Percentiles rank a stretch among this genome's conserved stretches.
Evolutionary conservation across 495 filamentous ascomycete genomes (phyloP).

Genomic region (Tuber calosporum): DNA sequence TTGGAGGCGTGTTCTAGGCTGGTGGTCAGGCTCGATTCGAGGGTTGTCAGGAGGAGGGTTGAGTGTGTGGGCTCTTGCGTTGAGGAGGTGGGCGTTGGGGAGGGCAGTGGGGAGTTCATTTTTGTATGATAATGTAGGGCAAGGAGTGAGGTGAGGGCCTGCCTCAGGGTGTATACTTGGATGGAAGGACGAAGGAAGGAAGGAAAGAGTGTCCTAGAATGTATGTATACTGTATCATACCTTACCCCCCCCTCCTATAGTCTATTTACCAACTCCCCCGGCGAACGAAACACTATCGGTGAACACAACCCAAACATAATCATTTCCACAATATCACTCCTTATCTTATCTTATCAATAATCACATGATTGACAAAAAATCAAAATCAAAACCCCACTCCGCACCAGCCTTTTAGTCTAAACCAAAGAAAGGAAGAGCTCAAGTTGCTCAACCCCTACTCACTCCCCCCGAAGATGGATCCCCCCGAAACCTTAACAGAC

Average conservation of each 20-base stretch:
- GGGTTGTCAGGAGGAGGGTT: not conserved
- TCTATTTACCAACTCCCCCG: too few relatives aligned
- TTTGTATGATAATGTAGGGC: not conserved
- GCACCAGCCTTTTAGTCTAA: too few relatives aligned
- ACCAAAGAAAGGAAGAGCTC: too few relatives aligned
- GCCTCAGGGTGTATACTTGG: not conserved
- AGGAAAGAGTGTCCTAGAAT: not conserved
- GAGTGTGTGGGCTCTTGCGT: not conserved
- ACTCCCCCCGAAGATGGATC: conserved; percentile 9
- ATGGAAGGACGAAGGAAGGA: not conserved
- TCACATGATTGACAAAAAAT: conserved; percentile 1
- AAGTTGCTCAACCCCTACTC: too few relatives aligned
- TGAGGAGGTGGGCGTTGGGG: too few relatives aligned
- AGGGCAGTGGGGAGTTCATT: not conserved
- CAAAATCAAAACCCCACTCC: not conserved
- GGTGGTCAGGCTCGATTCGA: not conserved
- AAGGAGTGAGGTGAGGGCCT: not conserved
- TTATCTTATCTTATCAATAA: not conserved
- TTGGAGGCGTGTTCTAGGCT: not conserved
- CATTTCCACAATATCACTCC: not conserved
- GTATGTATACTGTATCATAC: not conserved
- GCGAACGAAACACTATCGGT: not conserved
- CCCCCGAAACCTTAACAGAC: conserved; percentile 63
- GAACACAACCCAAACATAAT: not conserved
- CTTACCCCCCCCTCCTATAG: too few relatives aligned